Conservation (phyloP, 228 moss, liverwort and hornwort genomes). For the Sphagnum magellanicum region DNA sequence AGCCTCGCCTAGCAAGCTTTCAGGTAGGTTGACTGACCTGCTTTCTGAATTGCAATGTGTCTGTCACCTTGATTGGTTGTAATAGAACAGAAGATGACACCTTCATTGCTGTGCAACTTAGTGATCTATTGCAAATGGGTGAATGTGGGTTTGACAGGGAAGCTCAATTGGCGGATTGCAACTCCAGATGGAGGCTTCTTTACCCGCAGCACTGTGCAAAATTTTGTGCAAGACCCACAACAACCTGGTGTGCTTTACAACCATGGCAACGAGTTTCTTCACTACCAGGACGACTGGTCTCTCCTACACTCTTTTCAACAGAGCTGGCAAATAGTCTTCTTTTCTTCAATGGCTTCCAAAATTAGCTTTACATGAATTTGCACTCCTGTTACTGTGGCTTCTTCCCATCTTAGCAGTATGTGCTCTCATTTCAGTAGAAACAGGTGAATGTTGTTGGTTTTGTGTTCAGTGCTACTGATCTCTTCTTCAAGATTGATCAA, state of each 20-base stretch:
- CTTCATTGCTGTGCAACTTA: too few relatives aligned
- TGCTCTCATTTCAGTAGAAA: too few relatives aligned
- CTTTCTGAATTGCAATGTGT: not conserved
- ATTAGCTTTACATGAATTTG: too few relatives aligned
- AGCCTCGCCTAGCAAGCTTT: conserved; percentile 30
- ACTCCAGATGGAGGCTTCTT: conserved; percentile 95
- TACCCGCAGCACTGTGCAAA: conserved; percentile 69
- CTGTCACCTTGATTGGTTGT: too few relatives aligned
- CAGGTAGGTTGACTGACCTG: conserved; percentile 39
- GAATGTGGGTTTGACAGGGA: conserved; percentile 18
- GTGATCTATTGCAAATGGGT: too few relatives aligned
- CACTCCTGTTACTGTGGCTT: too few relatives aligned
- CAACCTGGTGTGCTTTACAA: conserved; percentile 73
- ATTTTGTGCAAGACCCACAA: conserved; percentile 63
- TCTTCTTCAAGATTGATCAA: too few relatives aligned
- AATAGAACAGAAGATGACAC: too few relatives aligned
- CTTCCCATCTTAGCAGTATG: too few relatives aligned
- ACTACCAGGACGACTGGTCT: conserved; percentile 96
- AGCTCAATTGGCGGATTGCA: conserved; percentile 66
- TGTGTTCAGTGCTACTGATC: too few relatives aligned
- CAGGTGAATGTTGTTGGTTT: too few relatives aligned
- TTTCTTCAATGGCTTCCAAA: not conserved
- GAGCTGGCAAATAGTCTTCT: not conserved
- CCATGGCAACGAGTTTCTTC: conserved; percentile 93
- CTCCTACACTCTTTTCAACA: not conserved